Evolutionary conservation across 2,329 filamentous ascomycete species (phyloP), one percentile per base, ranked within the genome.

Genomic region (Trichoderma afroharzianum): DNA sequence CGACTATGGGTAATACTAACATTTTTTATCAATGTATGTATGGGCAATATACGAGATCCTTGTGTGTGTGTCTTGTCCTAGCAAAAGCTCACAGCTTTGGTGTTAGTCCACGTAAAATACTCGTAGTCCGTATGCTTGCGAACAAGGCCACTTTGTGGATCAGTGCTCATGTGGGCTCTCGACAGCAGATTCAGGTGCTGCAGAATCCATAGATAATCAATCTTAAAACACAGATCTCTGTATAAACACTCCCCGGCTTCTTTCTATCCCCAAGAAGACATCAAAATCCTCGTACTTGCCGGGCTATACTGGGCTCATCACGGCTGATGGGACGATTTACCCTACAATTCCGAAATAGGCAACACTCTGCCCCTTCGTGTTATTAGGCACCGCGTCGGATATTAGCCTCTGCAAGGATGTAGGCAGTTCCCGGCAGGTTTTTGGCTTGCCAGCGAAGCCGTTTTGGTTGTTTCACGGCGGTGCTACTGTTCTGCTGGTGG

Each of bases 391-490:
- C 14, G 63, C 32, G 63, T 57, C 63, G 63, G 63, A 68, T 68
- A 61, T 68, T 69, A 62, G 57, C 57, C 18, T 43, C 18, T 47
- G 26, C 67, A 50, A 61, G 67, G 67, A 58, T 67, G 50, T 33
- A 28, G 63, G 50, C 47, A 69, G 39, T 30, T 33, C 50, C 59
- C 39, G 67, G 67, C 67, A 24, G 47, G 47, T 24, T 24, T 53
- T 12, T 53, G 47, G 11, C 15, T 53, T 36, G 57, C 67, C 57
- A 62, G 57, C 21, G 30, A 61, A 53, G 53, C 64, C 32, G 24
- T 24, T n/a, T 21, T 50, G 57, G n/a, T 24, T 69, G 67, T 69
- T 69, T 69, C 67, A 69, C 67, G 53, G 57, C 57, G 28, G 39
- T 61, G 33, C 39, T 12, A 36, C 30, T 11, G 5, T 9, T 68